Percentiles rank a stretch among this genome's conserved stretches.
phyloP scores from a whole-genome alignment of 2,329 filamentous ascomycete genomes.

The Aspergillus amoenus region DNA sequence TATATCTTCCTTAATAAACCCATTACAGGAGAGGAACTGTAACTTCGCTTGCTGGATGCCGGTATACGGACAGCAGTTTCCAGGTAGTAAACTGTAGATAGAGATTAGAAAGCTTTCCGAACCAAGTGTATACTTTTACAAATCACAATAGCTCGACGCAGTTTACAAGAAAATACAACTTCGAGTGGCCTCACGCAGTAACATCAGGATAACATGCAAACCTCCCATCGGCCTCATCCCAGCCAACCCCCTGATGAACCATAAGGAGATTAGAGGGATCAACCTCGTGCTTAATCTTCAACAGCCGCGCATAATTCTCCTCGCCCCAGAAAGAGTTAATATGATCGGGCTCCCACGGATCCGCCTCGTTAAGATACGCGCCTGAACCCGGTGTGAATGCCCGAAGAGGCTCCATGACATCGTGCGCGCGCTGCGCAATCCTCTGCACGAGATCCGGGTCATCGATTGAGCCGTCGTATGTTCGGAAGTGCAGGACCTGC shows the following conservation, averaged over 20 bases:
- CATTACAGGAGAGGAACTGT: too few relatives aligned
- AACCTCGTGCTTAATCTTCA: slow-evolving; percentile 13
- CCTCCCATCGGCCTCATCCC: slow-evolving; percentile 10
- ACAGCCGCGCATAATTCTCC: slow-evolving; percentile 15
- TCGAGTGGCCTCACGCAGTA: background rate
- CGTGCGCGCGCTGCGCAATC: slow-evolving; percentile 6
- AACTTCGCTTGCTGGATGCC: too few relatives aligned
- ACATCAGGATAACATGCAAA: slow-evolving; percentile 15
- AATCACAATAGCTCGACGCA: too few relatives aligned
- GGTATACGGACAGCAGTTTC: too few relatives aligned
- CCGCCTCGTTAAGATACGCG: slow-evolving; percentile 17
- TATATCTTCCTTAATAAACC: too few relatives aligned
- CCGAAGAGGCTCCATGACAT: slow-evolving; percentile 15
- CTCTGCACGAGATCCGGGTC: slow-evolving; percentile 8
- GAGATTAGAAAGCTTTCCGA: too few relatives aligned
- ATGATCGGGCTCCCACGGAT: slow-evolving; percentile 14
- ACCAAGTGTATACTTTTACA: too few relatives aligned
- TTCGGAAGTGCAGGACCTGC: slow-evolving; percentile 13
- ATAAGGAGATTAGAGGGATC: slow-evolving; percentile 13
- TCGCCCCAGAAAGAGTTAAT: slow-evolving; percentile 15
- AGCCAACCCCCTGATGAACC: slow-evolving; percentile 15
- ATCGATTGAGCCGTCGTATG: background rate
- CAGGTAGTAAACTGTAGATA: too few relatives aligned
- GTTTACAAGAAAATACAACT: too few relatives aligned
- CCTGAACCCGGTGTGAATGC: slow-evolving; percentile 15